Evolutionary conservation across 345 rosid genomes (phyloP).

Genomic region (Populus pruinosa): DNA sequence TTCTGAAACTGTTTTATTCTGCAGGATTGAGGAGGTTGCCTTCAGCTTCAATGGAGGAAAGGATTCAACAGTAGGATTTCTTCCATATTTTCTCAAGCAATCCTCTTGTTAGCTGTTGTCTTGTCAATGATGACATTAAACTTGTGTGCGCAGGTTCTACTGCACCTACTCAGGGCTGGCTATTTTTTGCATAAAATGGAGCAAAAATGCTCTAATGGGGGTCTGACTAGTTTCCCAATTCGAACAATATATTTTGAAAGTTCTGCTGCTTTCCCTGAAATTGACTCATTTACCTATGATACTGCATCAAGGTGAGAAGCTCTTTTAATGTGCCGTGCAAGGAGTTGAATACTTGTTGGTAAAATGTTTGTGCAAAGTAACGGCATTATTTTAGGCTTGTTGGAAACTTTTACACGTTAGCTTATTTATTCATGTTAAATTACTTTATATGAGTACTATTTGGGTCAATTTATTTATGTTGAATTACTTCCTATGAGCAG

Average conservation of each 20-base stretch:
- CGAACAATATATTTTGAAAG: conserved; percentile 91
- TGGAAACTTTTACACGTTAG: neutral
- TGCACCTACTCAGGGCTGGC: conserved; percentile 95
- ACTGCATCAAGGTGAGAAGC: conserved; percentile 61
- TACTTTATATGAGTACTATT: neutral
- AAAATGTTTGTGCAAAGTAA: neutral
- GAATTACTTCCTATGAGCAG: conserved; percentile 40
- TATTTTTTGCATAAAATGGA: conserved; percentile 65
- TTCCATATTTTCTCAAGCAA: conserved; percentile 10
- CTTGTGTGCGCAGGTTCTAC: conserved; percentile 64
- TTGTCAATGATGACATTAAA: conserved; percentile 10
- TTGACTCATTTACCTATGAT: conserved; percentile 83
- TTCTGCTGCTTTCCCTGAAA: conserved; percentile 80
- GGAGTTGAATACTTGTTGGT: neutral
- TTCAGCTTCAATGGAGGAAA: conserved; percentile 99
- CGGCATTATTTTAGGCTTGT: neutral
- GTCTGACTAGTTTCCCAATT: conserved; percentile 59
- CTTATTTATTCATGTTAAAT: neutral
- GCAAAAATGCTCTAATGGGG: conserved; percentile 55
- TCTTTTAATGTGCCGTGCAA: neutral
- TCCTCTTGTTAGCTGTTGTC: conserved; percentile 16
- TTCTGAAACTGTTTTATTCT: conserved; percentile 17
- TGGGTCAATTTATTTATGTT: too few species aligned
- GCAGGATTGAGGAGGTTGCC: conserved; percentile 90
- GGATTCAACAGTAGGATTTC: conserved; percentile 82